These are phyloP conservation scores for Mrakia blollopis DNA, from an alignment of 768 basidiomycete species.

Conservation along the genomic window DNA sequence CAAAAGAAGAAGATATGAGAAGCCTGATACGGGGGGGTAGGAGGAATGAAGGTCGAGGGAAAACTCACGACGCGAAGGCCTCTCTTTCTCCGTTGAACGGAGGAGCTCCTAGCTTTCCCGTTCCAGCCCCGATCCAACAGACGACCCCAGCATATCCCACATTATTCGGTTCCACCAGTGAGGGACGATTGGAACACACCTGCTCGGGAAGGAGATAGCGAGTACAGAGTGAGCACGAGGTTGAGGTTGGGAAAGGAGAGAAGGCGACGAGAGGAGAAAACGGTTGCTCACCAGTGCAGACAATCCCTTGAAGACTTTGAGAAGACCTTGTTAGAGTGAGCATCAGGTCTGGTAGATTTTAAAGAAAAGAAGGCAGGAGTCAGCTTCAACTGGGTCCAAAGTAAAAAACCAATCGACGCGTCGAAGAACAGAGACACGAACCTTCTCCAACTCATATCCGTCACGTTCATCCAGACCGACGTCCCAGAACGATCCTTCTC, in stretches of 20 bases:
- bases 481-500: background rate
- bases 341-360: background rate
- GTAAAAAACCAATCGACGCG: background rate
- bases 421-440: background rate
- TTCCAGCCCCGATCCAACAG: too few relatives aligned
- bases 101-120: too few relatives aligned
- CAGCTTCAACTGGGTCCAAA: too few relatives aligned
- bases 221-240: background rate
- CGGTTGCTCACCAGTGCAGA: background rate
- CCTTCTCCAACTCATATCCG: background rate
- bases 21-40: too few relatives aligned
- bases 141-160: background rate
- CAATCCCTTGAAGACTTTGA: background rate
- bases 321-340: background rate
- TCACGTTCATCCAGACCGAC: background rate
- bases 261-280: background rate
- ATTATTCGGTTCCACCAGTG: background rate
- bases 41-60: too few relatives aligned
- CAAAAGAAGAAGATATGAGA: too few relatives aligned
- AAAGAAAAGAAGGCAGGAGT: background rate
- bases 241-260: too few relatives aligned
- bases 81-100: too few relatives aligned
- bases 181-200: background rate
- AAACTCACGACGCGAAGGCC: too few relatives aligned
- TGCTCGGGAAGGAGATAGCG: background rate